phyloP scores from a whole-genome alignment of 495 filamentous ascomycete genomes.

The Penicillium daleae region DNA sequence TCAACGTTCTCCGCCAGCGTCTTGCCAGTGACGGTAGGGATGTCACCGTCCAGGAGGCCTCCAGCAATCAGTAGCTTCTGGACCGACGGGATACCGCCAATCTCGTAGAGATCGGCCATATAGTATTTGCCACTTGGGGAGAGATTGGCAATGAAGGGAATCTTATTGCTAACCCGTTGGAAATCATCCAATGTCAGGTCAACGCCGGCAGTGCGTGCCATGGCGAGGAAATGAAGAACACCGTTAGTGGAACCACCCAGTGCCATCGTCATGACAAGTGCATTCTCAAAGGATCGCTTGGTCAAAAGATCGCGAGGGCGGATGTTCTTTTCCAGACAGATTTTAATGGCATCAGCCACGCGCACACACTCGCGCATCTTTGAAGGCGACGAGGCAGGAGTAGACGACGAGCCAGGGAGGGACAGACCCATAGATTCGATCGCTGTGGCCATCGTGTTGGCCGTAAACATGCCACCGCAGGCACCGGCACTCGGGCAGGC shows the following conservation, averaged over 20 bases:
- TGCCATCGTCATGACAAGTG: slow-evolving; percentile 89
- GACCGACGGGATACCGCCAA: slow-evolving; percentile 89
- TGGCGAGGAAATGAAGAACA: slow-evolving; percentile 92
- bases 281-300: slow-evolving; percentile 87
- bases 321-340: slow-evolving; percentile 87
- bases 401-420: slow-evolving; percentile 88
- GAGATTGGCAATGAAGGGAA: slow-evolving; percentile 92
- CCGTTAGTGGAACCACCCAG: slow-evolving; percentile 91
- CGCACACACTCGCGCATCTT: slow-evolving; percentile 92
- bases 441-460: slow-evolving; percentile 96
- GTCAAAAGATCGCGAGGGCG: slow-evolving; percentile 83
- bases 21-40: slow-evolving; percentile 90
- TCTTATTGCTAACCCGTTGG: slow-evolving; percentile 83
- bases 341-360: slow-evolving; percentile 81
- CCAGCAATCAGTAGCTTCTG: slow-evolving; percentile 89
- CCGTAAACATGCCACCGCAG: slow-evolving; percentile 98
- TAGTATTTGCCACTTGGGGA: slow-evolving; percentile 85
- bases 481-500: slow-evolving; percentile 90
- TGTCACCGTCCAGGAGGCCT: slow-evolving; percentile 78
- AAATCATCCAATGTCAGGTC: slow-evolving; percentile 85
- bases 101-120: slow-evolving; percentile 94
- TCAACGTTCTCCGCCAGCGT: slow-evolving; percentile 88
- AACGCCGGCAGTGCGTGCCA: slow-evolving; percentile 88
- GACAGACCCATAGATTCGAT: slow-evolving; percentile 95
- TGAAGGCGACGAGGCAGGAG: slow-evolving; percentile 81